These are phyloP conservation scores for Heliophila coronopifolia DNA, from an alignment of 441 rosid genomes.

Conservation along the genomic window DNA sequence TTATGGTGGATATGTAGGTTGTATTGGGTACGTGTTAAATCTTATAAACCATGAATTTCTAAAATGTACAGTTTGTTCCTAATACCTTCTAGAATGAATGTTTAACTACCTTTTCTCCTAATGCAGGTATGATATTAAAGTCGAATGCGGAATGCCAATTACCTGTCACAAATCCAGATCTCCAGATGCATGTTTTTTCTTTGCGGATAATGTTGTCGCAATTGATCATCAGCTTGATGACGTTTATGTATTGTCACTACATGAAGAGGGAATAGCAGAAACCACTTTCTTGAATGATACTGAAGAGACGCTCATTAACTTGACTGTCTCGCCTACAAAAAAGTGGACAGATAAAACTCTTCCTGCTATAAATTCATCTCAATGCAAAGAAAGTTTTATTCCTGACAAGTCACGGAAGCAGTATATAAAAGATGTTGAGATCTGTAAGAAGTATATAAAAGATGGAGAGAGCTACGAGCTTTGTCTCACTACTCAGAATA, in stretches of 20 bases:
- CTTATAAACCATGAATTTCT: slow-evolving; percentile 1
- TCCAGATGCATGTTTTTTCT: slow-evolving; percentile 92
- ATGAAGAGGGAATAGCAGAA: slow-evolving; percentile 34
- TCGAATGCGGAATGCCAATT: slow-evolving; percentile 66
- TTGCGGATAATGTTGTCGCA: slow-evolving; percentile 63
- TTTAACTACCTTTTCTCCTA: not conserved
- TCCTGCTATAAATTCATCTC: slow-evolving; percentile 23
- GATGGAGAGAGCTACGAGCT: slow-evolving; percentile 99
- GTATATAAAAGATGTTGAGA: slow-evolving; percentile 60
- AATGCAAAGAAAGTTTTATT: slow-evolving; percentile 37
- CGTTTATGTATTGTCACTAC: slow-evolving; percentile 60
- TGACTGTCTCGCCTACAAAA: slow-evolving; percentile 32
- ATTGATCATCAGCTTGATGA: slow-evolving; percentile 69
- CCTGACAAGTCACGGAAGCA: slow-evolving; percentile 62
- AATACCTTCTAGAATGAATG: not conserved
- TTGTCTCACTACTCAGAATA: slow-evolving; percentile 82
- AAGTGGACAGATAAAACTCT: slow-evolving; percentile 28
- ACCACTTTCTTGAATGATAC: slow-evolving; percentile 59
- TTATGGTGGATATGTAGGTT: slow-evolving; percentile 88
- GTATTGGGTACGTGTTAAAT: slow-evolving; percentile 63
- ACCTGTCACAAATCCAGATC: slow-evolving; percentile 67
- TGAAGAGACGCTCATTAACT: slow-evolving; percentile 50
- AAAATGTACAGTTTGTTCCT: not conserved
- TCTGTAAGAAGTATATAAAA: slow-evolving; percentile 64
- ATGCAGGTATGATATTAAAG: slow-evolving; percentile 81